These are phyloP conservation scores for Mycogone perniciosa DNA, from an alignment of 2,329 filamentous ascomycete species.

Conservation along the genomic window DNA sequence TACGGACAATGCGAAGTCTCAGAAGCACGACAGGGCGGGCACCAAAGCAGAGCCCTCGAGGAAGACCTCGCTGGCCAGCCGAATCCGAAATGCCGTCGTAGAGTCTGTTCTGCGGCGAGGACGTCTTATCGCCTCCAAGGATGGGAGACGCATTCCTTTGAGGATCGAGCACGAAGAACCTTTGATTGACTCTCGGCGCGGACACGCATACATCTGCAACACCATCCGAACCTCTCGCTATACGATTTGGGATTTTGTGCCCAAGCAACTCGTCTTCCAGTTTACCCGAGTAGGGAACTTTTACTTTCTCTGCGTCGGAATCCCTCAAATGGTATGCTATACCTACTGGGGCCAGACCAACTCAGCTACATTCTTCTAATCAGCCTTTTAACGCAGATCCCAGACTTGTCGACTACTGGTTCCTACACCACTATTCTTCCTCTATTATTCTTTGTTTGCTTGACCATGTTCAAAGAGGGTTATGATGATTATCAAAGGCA, in stretches of 20 bases:
- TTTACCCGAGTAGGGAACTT: slow-evolving; percentile 85
- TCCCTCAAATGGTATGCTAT: slow-evolving; percentile 60
- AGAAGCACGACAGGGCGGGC: slow-evolving; percentile 1
- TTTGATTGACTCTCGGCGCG: slow-evolving; percentile 45
- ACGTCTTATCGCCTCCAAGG: slow-evolving; percentile 62
- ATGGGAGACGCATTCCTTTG: slow-evolving; percentile 53
- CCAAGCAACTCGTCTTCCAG: slow-evolving; percentile 77
- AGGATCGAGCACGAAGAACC: slow-evolving; percentile 31
- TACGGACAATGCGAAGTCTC: slow-evolving; percentile 3
- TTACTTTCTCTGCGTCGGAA: slow-evolving; percentile 76
- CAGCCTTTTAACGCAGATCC: slow-evolving; percentile 50
- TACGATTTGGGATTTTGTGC: slow-evolving; percentile 76
- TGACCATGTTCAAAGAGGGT: slow-evolving; percentile 80
- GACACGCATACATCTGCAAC: slow-evolving; percentile 46
- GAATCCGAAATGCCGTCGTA: slow-evolving; percentile 27
- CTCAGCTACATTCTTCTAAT: slow-evolving; percentile 25
- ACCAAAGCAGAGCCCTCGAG: slow-evolving; percentile 1
- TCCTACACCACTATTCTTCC: slow-evolving; percentile 69
- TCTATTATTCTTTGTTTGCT: slow-evolving; percentile 66
- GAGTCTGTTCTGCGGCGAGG: slow-evolving; percentile 56
- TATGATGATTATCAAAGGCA: slow-evolving; percentile 80
- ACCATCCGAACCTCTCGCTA: slow-evolving; percentile 79
- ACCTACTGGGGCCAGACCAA: background rate
- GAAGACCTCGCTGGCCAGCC: slow-evolving; percentile 9
- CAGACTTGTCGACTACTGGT: slow-evolving; percentile 69